A percentile compares a stretch with the other conserved stretches of the same genome.
phyloP scores from a whole-genome alignment of 768 basidiomycete genomes.

The Rhizopogon vesiculosus region DNA sequence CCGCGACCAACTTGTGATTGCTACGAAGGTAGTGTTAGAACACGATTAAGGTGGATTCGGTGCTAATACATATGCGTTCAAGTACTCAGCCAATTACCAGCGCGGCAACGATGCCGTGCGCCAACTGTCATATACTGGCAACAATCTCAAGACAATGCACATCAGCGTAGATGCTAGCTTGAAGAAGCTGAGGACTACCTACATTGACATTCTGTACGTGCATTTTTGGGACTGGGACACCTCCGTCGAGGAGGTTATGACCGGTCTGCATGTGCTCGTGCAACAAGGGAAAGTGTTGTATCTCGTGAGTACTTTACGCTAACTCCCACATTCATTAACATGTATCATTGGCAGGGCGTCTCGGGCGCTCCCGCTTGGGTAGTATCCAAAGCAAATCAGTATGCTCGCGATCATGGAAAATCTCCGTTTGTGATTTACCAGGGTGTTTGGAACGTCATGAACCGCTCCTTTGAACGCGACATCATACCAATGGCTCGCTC shows the following conservation, averaged over 20 bases:
- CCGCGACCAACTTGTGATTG: slow-evolving; percentile 37
- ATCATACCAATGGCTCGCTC: slow-evolving; percentile 41
- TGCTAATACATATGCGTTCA: background rate
- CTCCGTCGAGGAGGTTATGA: slow-evolving; percentile 54
- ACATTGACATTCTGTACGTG: slow-evolving; percentile 40
- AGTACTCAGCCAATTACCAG: slow-evolving; percentile 16
- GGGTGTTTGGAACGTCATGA: slow-evolving; percentile 35
- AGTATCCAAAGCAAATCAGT: slow-evolving; percentile 41
- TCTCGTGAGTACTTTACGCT: slow-evolving; percentile 18
- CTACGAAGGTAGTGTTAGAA: slow-evolving; percentile 26
- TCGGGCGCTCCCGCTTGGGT: slow-evolving; percentile 42
- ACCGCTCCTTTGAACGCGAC: slow-evolving; percentile 48
- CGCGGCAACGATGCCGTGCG: slow-evolving; percentile 9
- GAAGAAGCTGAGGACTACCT: slow-evolving; percentile 36
- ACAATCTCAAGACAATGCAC: slow-evolving; percentile 33
- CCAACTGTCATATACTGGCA: slow-evolving; percentile 29
- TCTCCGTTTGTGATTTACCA: slow-evolving; percentile 49
- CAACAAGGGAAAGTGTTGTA: slow-evolving; percentile 46
- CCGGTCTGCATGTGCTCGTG: slow-evolving; percentile 46
- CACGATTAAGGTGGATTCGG: background rate
- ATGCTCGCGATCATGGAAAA: slow-evolving; percentile 39
- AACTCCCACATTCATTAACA: background rate
- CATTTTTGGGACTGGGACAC: slow-evolving; percentile 39
- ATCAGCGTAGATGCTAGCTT: slow-evolving; percentile 23
- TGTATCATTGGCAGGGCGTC: slow-evolving; percentile 20